Evolutionary conservation across 306 rosid species (phyloP).

Genomic region (Lathyrus sativus): DNA sequence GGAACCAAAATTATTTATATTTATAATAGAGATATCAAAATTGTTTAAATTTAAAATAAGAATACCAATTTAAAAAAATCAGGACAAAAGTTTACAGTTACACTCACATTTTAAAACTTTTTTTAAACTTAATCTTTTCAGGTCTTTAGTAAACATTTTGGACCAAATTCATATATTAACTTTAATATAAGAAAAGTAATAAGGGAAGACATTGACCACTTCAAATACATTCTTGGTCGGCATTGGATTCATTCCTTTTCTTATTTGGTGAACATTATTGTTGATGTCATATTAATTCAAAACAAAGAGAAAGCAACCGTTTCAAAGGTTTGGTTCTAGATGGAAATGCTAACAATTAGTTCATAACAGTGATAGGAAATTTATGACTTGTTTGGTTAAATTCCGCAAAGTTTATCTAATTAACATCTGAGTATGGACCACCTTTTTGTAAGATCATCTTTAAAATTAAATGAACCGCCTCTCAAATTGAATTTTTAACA

Average conservation of each 20-base stretch:
- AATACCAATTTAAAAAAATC: too few species aligned
- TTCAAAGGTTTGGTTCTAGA: not conserved
- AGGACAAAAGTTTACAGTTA: too few species aligned
- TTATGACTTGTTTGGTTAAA: conserved; percentile 7
- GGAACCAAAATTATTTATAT: too few species aligned
- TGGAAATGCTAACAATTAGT: conserved; percentile 7
- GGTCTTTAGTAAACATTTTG: too few species aligned
- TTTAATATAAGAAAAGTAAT: not conserved
- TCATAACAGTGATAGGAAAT: not conserved
- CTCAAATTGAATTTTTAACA: not conserved
- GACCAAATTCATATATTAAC: not conserved
- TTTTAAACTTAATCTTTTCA: too few species aligned
- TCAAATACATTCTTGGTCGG: not conserved
- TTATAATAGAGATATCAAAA: too few species aligned
- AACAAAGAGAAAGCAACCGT: not conserved
- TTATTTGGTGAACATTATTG: not conserved
- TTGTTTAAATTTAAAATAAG: too few species aligned
- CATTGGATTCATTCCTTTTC: not conserved
- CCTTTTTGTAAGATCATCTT: not conserved
- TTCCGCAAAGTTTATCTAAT: not conserved
- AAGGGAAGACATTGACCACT: not conserved
- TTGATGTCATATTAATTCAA: conserved; percentile 8
- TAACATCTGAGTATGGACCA: not conserved
- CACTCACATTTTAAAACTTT: too few species aligned
- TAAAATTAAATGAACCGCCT: not conserved